Conservation (phyloP, 2,329 filamentous ascomycete genomes). For the Akanthomyces dipterigenus region DNA sequence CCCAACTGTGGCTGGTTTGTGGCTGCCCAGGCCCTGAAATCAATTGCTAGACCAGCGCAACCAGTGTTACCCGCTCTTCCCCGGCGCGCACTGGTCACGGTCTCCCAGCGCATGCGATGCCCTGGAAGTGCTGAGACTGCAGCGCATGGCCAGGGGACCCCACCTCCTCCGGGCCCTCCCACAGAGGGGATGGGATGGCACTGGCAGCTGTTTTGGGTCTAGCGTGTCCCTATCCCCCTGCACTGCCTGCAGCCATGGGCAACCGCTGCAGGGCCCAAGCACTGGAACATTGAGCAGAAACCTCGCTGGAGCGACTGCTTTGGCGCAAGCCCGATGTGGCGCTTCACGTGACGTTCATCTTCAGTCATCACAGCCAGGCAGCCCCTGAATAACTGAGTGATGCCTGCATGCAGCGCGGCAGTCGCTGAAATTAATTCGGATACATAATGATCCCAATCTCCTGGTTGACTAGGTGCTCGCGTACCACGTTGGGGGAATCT, state of each 20-base stretch:
- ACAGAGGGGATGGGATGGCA: background rate
- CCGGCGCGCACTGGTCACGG: too few relatives aligned
- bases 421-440: background rate
- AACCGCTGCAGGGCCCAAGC: background rate
- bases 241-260: slow-evolving; percentile 9
- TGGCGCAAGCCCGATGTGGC: background rate
- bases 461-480: background rate
- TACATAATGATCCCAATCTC: background rate
- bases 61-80: too few relatives aligned
- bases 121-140: background rate
- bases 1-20: slow-evolving; percentile 6
- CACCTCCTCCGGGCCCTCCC: too few relatives aligned
- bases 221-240: background rate
- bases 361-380: background rate
- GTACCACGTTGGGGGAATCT: background rate
- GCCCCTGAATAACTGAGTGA: background rate
- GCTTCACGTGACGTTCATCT: background rate
- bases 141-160: background rate
- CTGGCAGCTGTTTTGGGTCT: background rate
- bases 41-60: too few relatives aligned
- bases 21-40: background rate
- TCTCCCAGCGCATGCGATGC: background rate
- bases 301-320: too few relatives aligned
- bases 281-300: background rate
- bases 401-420: background rate